Percentiles rank a stretch among this genome's conserved stretches.
Evolutionary conservation across 192 early-diverging fungal genomes (phyloP).

Genomic region (Entomortierella chlamydospora): DNA sequence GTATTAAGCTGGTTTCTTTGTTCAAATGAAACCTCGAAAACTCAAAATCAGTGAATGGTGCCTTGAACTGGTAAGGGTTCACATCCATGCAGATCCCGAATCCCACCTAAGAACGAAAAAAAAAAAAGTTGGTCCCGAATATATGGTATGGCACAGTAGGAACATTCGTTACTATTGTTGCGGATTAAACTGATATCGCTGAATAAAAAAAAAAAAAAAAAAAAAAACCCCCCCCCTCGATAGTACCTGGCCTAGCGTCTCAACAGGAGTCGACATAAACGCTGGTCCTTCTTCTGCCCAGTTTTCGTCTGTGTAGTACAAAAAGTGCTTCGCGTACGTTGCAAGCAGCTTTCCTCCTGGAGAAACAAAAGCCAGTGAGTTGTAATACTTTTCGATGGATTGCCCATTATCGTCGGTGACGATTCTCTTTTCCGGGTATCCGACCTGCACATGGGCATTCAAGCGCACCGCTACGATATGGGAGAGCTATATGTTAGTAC

Average conservation of each 20-base stretch:
- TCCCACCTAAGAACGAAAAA: constrained; percentile 63
- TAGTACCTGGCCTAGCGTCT: constrained; percentile 67
- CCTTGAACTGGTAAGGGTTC: constrained; percentile 79
- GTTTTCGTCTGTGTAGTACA: constrained; percentile 76
- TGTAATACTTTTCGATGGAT: constrained; percentile 62
- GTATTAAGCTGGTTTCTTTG: constrained; percentile 59
- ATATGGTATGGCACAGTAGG: too few relatives aligned
- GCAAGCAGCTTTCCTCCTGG: constrained; percentile 59
- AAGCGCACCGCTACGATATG: constrained; percentile 60
- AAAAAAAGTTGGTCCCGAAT: too few relatives aligned
- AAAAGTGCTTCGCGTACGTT: constrained; percentile 78
- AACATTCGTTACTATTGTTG: too few relatives aligned
- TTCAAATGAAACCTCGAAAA: constrained; percentile 73
- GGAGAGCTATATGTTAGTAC: not conserved
- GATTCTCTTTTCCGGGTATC: constrained; percentile 70
- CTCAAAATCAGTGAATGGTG: constrained; percentile 73
- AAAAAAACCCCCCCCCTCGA: not conserved
- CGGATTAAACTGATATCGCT: too few relatives aligned
- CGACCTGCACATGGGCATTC: constrained; percentile 69
- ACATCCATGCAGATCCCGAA: constrained; percentile 89
- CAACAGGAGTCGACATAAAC: constrained; percentile 65
- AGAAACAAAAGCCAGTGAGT: constrained; percentile 70
- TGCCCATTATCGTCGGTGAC: constrained; percentile 2
- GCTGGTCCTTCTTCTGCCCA: constrained; percentile 80
- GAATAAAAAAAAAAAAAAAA: not conserved